A percentile compares a stretch with the other conserved stretches of the same genome.
Conservation (phyloP, 2,329 filamentous ascomycete species). For the Emergomyces pasteurianus region DNA sequence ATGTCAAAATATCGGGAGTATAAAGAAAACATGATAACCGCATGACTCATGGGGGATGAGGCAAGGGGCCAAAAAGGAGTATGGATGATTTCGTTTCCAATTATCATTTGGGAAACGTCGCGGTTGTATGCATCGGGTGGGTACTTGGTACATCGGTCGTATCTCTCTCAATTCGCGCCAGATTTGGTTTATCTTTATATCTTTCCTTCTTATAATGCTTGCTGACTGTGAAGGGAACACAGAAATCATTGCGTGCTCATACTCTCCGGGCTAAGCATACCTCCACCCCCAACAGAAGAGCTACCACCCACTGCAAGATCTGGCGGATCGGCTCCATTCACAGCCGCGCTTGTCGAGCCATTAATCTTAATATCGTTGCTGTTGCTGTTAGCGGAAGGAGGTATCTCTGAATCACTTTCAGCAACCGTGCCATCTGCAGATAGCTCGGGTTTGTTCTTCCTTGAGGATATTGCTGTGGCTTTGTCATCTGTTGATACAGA, state of each 20-base stretch:
- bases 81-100: not conserved
- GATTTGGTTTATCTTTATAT: not conserved
- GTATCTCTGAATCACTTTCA: constrained; percentile 1
- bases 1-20: not conserved
- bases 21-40: not conserved
- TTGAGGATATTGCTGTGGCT: constrained; percentile 5
- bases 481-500: constrained; percentile 9
- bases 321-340: constrained; percentile 50
- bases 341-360: constrained; percentile 28
- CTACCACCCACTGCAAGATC: constrained; percentile 28
- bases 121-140: too few relatives aligned
- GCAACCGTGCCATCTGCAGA: not conserved
- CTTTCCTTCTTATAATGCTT: not conserved
- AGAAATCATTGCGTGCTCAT: constrained; percentile 39
- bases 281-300: constrained; percentile 43
- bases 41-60: not conserved
- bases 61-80: not conserved
- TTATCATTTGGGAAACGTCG: not conserved
- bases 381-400: constrained; percentile 4
- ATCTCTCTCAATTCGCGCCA: not conserved
- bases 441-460: constrained; percentile 7
- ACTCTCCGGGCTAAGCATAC: constrained; percentile 79
- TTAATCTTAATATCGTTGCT: constrained; percentile 18
- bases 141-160: too few relatives aligned
- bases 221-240: not conserved